A percentile compares a stretch with the other conserved stretches of the same genome.
Evolutionary conservation across 106 monocot genomes (phyloP).

Genomic region (Posidonia australis): DNA sequence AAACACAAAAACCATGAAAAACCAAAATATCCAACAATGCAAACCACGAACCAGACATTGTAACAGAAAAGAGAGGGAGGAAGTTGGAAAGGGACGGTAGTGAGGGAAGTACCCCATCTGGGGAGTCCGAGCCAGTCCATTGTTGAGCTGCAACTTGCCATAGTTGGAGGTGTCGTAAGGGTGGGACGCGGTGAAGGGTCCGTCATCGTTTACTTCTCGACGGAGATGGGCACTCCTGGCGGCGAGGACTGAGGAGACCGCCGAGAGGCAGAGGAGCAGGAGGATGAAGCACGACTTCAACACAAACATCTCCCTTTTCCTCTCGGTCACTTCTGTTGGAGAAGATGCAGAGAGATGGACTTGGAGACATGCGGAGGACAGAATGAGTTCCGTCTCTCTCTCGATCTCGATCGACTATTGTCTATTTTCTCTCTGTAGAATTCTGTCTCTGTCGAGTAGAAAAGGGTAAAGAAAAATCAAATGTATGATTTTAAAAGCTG

Average conservation of each 20-base stretch:
- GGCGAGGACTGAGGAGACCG: neutral
- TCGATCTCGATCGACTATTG: too few species aligned
- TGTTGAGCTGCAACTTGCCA: conserved; percentile 76
- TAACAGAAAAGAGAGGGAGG: neutral
- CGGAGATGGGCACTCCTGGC: conserved; percentile 8
- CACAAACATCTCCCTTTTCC: neutral
- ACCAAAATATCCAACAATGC: neutral
- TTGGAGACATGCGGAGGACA: too few species aligned
- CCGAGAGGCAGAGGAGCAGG: neutral
- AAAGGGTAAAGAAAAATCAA: too few species aligned
- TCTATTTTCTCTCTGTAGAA: too few species aligned
- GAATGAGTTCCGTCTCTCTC: too few species aligned
- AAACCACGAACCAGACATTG: neutral
- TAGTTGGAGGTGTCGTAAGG: conserved; percentile 84
- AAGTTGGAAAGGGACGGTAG: neutral
- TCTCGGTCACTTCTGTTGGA: neutral
- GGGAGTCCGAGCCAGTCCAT: conserved; percentile 81
- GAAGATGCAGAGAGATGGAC: neutral
- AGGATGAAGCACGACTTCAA: neutral
- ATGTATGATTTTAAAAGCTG: too few species aligned
- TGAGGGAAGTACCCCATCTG: conserved; percentile 60
- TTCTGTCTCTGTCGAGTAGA: too few species aligned
- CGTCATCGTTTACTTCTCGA: conserved; percentile 8
- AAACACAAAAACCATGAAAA: neutral
- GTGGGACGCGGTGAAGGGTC: conserved; percentile 2